These are phyloP conservation scores for Castanopsis chinensis DNA, from an alignment of 306 rosid species.

Conservation along the genomic window DNA sequence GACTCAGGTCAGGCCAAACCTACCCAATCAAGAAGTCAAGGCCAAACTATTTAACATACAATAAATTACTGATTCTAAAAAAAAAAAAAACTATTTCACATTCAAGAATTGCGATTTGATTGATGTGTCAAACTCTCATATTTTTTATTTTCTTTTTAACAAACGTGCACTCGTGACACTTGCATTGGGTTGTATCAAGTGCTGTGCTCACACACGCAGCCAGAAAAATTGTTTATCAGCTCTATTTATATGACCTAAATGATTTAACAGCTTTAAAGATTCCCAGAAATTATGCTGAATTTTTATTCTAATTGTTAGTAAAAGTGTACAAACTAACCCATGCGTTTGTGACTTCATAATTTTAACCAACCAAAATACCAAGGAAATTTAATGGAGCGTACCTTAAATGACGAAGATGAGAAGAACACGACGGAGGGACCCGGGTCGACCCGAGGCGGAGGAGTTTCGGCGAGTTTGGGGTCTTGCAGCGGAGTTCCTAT, in stretches of 20 bases:
- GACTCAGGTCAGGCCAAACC: background rate
- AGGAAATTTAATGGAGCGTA: background rate
- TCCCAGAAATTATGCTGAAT: background rate
- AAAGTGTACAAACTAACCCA: background rate
- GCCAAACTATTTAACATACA: too few species aligned
- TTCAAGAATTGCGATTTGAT: too few species aligned
- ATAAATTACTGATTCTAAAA: too few species aligned
- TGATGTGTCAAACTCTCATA: background rate
- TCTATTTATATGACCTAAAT: background rate
- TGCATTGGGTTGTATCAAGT: background rate
- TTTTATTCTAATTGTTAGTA: background rate
- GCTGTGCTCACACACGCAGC: background rate
- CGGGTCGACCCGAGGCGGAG: too few species aligned
- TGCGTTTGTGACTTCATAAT: background rate
- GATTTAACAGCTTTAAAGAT: background rate
- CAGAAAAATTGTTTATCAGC: background rate
- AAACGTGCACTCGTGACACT: background rate
- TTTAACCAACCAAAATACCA: background rate
- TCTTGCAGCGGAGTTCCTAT: too few species aligned
- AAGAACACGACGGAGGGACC: too few species aligned
- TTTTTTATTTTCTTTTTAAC: background rate
- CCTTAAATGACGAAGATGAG: too few species aligned
- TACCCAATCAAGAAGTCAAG: background rate
- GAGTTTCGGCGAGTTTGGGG: too few species aligned
- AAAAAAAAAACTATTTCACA: too few species aligned